Base-by-base conservation (phyloP, 306 rosid genomes). In the Citrullus amarus region DNA sequence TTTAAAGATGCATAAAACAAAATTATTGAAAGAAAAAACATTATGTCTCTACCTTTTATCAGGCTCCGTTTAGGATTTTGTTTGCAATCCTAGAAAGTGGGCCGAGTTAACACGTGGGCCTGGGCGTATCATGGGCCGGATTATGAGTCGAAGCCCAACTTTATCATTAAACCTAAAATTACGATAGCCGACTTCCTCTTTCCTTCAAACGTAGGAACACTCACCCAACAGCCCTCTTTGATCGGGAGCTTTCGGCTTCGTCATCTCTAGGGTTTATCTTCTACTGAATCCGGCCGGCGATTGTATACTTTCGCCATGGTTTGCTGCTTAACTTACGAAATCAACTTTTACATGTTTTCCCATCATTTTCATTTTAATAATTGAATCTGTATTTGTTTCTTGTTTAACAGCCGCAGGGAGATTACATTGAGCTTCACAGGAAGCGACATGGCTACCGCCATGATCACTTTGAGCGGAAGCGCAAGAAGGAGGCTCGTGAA, bases 391-490 rank as follows among this genome's bases (percentile, higher is more conserved):
- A 6, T 50, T 72, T 17, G 16, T 74, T 34, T 74, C 18, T 74
- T 13, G 25, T 15, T n/a, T n/a, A 41, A 68, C 74, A 95, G 99
- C 99, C 99, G 61, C 99, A 95, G 90, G 97, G 97, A 77, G 99
- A 95, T 86, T 91, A 95, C 85, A 92, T 95, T 38, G 99, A 95
- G 9, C 97, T 92, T 79, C 96, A 88, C 82, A 79, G 90, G 88
- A 92, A 89, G 85, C 89, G 97, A 43, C 62, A 91, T 95, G 99
- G 99, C 63, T 85, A 89, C 74, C 95, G 93, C 30, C 89, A 79
- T 1, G 99, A 95, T 70, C 89, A 95, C 87, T 87, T 84, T 73
- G 97, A 89, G 90, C 99, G 99, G 20, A 89, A 86, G 84, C 97
- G 99, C 85, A 95, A 95, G 92, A 92, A 85, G 79, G 89, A 81